Percentiles rank a stretch among this genome's conserved stretches.
Conservation (phyloP, 2,329 filamentous ascomycete genomes). For the Colletotrichum sp. region DNA sequence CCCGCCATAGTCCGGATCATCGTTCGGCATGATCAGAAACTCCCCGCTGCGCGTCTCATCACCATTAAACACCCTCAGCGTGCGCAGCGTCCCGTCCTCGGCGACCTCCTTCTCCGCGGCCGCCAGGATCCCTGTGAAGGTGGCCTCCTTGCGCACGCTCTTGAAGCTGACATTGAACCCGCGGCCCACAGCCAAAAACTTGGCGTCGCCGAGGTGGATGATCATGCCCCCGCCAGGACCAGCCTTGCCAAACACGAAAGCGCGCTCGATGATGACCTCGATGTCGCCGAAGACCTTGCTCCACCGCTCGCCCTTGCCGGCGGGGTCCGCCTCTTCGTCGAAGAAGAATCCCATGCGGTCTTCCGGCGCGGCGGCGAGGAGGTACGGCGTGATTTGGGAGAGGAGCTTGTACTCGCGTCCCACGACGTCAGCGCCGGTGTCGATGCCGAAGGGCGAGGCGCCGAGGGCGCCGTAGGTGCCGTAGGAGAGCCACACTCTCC, state of each 20-base stretch:
- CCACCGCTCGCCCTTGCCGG: constrained; percentile 30
- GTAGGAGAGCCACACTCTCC: constrained; percentile 46
- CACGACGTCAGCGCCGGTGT: constrained; percentile 34
- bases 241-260: constrained; percentile 44
- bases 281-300: constrained; percentile 34
- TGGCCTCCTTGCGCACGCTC: constrained; percentile 33
- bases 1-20: constrained; percentile 60
- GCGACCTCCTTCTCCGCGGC: constrained; percentile 41
- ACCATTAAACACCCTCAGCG: constrained; percentile 39
- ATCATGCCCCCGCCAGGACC: constrained; percentile 43
- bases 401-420: constrained; percentile 37
- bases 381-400: constrained; percentile 27
- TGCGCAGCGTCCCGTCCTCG: constrained; percentile 35
- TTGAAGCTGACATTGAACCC: constrained; percentile 43
- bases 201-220: constrained; percentile 38
- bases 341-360: constrained; percentile 41
- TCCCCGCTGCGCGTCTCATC: constrained; percentile 49
- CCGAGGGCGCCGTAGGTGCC: constrained; percentile 45
- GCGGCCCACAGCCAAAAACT: constrained; percentile 40
- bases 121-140: constrained; percentile 42
- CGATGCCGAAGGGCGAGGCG: constrained; percentile 43
- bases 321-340: constrained; percentile 35
- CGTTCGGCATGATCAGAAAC: constrained; percentile 60
- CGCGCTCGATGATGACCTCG: constrained; percentile 39
- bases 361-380: constrained; percentile 32